Conservation (phyloP, 495 filamentous ascomycete species). For the Tirmania nivea region DNA sequence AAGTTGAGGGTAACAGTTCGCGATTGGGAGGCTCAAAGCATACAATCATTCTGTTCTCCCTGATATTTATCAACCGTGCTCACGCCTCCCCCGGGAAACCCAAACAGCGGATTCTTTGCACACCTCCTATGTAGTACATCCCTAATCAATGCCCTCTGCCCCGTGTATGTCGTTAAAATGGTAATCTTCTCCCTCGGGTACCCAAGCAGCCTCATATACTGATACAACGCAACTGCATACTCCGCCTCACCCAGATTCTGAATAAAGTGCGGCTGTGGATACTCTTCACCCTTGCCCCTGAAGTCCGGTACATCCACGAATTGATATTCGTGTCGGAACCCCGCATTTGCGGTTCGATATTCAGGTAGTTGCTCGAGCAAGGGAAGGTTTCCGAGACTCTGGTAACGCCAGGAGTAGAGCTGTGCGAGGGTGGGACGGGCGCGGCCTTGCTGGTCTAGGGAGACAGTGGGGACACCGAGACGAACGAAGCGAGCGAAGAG, state of each 20-base stretch:
- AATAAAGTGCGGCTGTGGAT: slow-evolving; percentile 89
- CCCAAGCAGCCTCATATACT: slow-evolving; percentile 92
- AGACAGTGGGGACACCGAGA: slow-evolving; percentile 71
- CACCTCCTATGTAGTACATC: slow-evolving; percentile 81
- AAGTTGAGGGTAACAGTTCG: not conserved
- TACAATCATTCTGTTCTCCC: slow-evolving; percentile 97
- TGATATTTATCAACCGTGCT: slow-evolving; percentile 97
- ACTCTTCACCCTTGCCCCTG: slow-evolving; percentile 69
- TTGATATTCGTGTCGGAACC: slow-evolving; percentile 84
- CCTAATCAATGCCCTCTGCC: slow-evolving; percentile 74
- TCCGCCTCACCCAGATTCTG: slow-evolving; percentile 96
- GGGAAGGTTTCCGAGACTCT: slow-evolving; percentile 57
- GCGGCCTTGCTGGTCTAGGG: slow-evolving; percentile 81
- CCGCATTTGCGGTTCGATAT: slow-evolving; percentile 69
- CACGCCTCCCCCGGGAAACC: slow-evolving; percentile 59
- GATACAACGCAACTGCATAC: slow-evolving; percentile 83
- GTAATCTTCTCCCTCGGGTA: slow-evolving; percentile 84
- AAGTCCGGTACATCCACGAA: slow-evolving; percentile 94
- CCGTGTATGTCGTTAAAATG: slow-evolving; percentile 83
- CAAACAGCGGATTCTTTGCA: slow-evolving; percentile 62
- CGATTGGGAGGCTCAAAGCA: slow-evolving; percentile 21
- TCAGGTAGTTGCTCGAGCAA: slow-evolving; percentile 42
- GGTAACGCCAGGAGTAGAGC: slow-evolving; percentile 88
- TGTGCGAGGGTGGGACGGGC: slow-evolving; percentile 66
- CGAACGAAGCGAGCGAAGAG: slow-evolving; percentile 80